Conservation (phyloP, 2,329 filamentous ascomycete genomes). For the Apiospora marii region DNA sequence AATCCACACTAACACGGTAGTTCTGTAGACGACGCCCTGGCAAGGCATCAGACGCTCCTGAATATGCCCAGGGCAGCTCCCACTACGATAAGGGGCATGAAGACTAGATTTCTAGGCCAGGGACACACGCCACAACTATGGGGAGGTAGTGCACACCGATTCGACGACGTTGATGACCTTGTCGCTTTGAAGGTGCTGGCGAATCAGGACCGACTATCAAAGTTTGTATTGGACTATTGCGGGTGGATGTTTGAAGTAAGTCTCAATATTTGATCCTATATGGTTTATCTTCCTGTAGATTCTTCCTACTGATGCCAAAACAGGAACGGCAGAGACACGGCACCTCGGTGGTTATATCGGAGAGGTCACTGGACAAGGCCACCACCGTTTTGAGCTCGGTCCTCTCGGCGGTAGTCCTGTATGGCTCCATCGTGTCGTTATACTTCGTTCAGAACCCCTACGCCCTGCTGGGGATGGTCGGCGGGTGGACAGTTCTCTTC, state of each 20-base stretch:
- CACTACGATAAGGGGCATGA: slow-evolving; percentile 32
- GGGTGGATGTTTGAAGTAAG: background rate
- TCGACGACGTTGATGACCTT: slow-evolving; percentile 33
- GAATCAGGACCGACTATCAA: slow-evolving; percentile 38
- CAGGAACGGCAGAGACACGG: background rate
- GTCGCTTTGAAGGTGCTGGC: slow-evolving; percentile 36
- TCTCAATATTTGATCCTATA: background rate
- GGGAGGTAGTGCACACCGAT: slow-evolving; percentile 31
- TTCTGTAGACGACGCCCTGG: background rate
- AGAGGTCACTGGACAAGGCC: slow-evolving; percentile 20
- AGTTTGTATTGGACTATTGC: slow-evolving; percentile 34
- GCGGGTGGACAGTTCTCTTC: slow-evolving; percentile 31
- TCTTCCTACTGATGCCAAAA: slow-evolving; percentile 3
- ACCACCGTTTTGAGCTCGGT: slow-evolving; percentile 24
- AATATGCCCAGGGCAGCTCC: slow-evolving; percentile 6
- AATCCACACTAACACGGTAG: background rate
- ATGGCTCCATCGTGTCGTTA: slow-evolving; percentile 27
- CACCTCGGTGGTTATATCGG: slow-evolving; percentile 3
- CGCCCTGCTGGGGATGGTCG: slow-evolving; percentile 30
- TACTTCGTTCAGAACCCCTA: slow-evolving; percentile 25
- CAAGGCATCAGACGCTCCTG: slow-evolving; percentile 7
- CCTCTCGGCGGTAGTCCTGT: slow-evolving; percentile 22
- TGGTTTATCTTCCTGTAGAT: slow-evolving; percentile 25
- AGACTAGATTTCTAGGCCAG: slow-evolving; percentile 32
- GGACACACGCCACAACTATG: slow-evolving; percentile 32